phyloP scores from a whole-genome alignment of 1,139 yeast species.

The Debaryomyces sp. region DNA sequence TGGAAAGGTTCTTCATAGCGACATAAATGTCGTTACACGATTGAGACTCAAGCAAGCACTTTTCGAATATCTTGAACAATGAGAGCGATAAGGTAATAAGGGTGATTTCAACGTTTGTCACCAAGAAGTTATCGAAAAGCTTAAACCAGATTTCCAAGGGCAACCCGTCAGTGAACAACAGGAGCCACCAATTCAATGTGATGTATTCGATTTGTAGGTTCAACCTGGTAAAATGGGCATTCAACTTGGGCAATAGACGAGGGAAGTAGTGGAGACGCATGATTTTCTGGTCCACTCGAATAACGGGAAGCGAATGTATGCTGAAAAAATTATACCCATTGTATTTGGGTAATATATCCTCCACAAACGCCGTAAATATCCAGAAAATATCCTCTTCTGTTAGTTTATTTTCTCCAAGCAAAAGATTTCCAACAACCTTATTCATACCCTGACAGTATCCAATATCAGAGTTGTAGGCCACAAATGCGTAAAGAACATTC shows the following conservation, averaged over 20 bases:
- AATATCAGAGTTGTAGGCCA: constrained; percentile 49
- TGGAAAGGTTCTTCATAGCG: constrained; percentile 43
- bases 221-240: constrained; percentile 33
- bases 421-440: constrained; percentile 55
- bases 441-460: constrained; percentile 72
- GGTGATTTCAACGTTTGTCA: constrained; percentile 11
- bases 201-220: constrained; percentile 54
- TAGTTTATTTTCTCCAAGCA: constrained; percentile 30
- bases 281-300: constrained; percentile 43
- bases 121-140: constrained; percentile 52
- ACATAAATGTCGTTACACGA: constrained; percentile 44
- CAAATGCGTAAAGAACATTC: constrained; percentile 56
- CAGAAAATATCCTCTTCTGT: constrained; percentile 60
- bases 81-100: constrained; percentile 33
- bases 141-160: constrained; percentile 56
- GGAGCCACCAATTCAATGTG: constrained; percentile 62
- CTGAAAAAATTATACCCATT: constrained; percentile 27
- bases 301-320: constrained; percentile 40
- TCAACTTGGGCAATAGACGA: constrained; percentile 40
- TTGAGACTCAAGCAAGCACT: constrained; percentile 28
- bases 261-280: constrained; percentile 26
- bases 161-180: constrained; percentile 53
- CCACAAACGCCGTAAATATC: constrained; percentile 54
- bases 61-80: constrained; percentile 43
- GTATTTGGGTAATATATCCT: constrained; percentile 54